phyloP scores from a whole-genome alignment of 768 basidiomycete genomes.

The Suillus cothurnatus region DNA sequence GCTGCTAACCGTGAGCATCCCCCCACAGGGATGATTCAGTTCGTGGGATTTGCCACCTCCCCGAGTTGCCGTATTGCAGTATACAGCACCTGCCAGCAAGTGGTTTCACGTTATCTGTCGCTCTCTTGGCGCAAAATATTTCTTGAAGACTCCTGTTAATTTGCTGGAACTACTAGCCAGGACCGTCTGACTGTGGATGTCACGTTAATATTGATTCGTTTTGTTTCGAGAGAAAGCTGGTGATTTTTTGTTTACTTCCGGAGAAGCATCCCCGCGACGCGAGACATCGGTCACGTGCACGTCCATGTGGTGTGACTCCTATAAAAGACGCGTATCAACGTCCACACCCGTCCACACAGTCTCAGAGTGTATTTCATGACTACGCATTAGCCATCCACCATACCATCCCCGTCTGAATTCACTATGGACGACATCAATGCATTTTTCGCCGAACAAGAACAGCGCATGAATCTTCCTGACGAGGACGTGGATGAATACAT shows the following conservation, averaged over 20 bases:
- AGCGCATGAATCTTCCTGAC: conserved; percentile 53
- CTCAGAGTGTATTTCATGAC: conserved; percentile 3
- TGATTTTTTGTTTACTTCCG: conserved; percentile 11
- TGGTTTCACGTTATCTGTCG: background rate
- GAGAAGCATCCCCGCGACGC: conserved; percentile 7
- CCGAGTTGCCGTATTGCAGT: background rate
- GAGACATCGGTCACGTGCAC: conserved; percentile 8
- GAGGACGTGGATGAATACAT: conserved; percentile 54
- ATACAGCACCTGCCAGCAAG: conserved; percentile 8
- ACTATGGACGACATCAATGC: conserved; percentile 41
- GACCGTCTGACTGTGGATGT: background rate
- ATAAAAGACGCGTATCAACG: conserved; percentile 7
- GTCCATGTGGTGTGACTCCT: conserved; percentile 11
- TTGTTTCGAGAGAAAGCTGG: background rate
- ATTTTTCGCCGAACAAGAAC: conserved; percentile 59
- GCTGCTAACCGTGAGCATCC: background rate
- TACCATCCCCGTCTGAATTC: background rate
- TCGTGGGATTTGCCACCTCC: conserved; percentile 6
- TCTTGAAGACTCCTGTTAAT: background rate
- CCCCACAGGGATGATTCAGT: background rate
- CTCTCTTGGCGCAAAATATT: background rate
- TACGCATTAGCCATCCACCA: background rate
- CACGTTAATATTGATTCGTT: background rate
- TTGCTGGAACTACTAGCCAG: too few species aligned
- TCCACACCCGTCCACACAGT: background rate